These are phyloP conservation scores for Ceratobasidium papillatum DNA, from an alignment of 1,284 basidiomycete genomes.

Conservation along the genomic window DNA sequence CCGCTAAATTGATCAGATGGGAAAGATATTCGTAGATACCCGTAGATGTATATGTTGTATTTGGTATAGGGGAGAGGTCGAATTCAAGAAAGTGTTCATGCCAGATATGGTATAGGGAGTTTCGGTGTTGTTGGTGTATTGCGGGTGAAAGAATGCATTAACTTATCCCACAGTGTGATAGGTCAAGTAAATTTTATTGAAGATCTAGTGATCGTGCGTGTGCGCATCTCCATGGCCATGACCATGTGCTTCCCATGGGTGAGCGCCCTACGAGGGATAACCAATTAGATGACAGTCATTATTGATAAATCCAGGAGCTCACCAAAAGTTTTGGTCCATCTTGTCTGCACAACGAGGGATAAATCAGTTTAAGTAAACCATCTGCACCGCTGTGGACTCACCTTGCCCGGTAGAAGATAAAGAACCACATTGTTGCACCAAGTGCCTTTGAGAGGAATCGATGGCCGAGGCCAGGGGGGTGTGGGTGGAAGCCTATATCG, in stretches of 20 bases:
- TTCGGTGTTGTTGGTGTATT: neutral
- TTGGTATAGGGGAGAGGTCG: neutral
- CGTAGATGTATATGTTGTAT: neutral
- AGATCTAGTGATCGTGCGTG: slow-evolving; percentile 45
- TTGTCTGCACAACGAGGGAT: slow-evolving; percentile 51
- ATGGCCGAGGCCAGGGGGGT: slow-evolving; percentile 79
- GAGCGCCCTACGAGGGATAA: slow-evolving; percentile 53
- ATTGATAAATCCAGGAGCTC: slow-evolving; percentile 44
- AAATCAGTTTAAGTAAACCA: slow-evolving; percentile 6
- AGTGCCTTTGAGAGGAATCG: slow-evolving; percentile 83
- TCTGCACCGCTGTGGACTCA: slow-evolving; percentile 56
- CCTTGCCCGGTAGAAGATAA: slow-evolving; percentile 94
- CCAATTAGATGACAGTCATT: neutral
- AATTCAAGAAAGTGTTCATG: neutral
- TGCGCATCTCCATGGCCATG: slow-evolving; percentile 50
- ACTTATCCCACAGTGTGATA: neutral
- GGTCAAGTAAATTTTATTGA: neutral
- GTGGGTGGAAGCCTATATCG: slow-evolving; percentile 77
- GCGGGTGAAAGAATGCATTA: neutral
- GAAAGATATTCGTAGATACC: neutral
- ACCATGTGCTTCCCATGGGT: slow-evolving; percentile 60
- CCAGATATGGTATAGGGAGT: too few relatives aligned
- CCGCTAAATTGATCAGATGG: neutral
- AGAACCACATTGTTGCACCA: slow-evolving; percentile 97
- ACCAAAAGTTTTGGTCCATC: slow-evolving; percentile 60